Percentiles rank a stretch among this genome's conserved stretches.
phyloP scores from a whole-genome alignment of 116 monocot genomes.

The Dioscorea cayenensis region DNA sequence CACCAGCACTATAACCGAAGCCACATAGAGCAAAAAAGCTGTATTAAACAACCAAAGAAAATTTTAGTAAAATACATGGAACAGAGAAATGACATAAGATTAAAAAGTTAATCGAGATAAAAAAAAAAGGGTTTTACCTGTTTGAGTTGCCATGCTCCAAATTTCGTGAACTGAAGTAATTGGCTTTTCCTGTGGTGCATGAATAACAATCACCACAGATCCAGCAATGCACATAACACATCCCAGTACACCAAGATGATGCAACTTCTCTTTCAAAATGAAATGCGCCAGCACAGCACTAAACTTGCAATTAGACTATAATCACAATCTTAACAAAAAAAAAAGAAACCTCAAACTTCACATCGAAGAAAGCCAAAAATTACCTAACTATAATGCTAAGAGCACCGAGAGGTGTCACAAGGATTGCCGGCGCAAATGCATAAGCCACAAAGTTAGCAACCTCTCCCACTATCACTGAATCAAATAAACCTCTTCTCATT shows the following conservation, averaged over 20 bases:
- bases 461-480: conserved; percentile 60
- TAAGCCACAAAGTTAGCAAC: conserved; percentile 64
- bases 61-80: not conserved
- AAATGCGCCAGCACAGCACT: conserved; percentile 93
- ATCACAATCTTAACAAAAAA: not conserved
- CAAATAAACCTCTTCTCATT: not conserved
- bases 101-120: not conserved
- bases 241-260: conserved; percentile 79
- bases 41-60: conserved; percentile 21
- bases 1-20: conserved; percentile 64
- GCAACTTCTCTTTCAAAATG: conserved; percentile 79
- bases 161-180: conserved; percentile 88
- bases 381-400: conserved; percentile 63
- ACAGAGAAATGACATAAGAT: not conserved
- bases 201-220: conserved; percentile 77
- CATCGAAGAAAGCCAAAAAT: not conserved
- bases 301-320: not conserved
- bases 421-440: conserved; percentile 63
- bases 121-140: conserved; percentile 23
- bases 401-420: conserved; percentile 66
- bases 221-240: conserved; percentile 94
- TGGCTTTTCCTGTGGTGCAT: conserved; percentile 82
- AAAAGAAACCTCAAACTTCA: conserved; percentile 2
- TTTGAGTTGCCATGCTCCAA: conserved; percentile 82
- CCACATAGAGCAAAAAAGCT: conserved; percentile 88